phyloP scores from a whole-genome alignment of 257 asterid genomes.

The Solanum dulcamara region DNA sequence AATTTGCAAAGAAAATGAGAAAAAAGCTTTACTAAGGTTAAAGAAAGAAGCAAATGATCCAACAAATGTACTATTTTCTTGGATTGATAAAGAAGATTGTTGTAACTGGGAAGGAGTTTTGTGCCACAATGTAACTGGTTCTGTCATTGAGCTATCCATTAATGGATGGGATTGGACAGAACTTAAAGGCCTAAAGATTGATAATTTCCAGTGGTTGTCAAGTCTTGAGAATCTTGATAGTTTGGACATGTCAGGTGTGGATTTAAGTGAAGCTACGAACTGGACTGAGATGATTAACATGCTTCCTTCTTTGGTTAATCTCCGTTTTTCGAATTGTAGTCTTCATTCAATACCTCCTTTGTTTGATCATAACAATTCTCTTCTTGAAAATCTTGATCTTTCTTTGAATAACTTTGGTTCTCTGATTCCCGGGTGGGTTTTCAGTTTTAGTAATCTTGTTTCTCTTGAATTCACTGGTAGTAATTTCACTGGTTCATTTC shows the following conservation, averaged over 20 bases:
- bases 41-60: neutral
- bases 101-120: neutral
- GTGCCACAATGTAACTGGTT: neutral
- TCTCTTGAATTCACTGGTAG: constrained; percentile 20
- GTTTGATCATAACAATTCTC: neutral
- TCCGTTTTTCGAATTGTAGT: neutral
- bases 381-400: neutral
- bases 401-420: neutral
- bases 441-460: neutral
- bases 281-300: neutral
- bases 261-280: neutral
- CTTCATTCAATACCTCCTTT: neutral
- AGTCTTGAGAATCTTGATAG: neutral
- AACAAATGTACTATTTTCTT: neutral
- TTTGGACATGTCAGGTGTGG: neutral
- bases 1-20: neutral
- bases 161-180: neutral
- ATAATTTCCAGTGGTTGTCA: neutral
- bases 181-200: neutral
- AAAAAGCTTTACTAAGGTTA: neutral
- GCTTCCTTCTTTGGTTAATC: neutral
- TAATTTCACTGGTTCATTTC: constrained; percentile 33
- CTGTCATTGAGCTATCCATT: neutral
- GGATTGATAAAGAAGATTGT: neutral
- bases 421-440: neutral